phyloP scores from a whole-genome alignment of 441 rosid species.

The Euphorbia schlechtendalii region DNA sequence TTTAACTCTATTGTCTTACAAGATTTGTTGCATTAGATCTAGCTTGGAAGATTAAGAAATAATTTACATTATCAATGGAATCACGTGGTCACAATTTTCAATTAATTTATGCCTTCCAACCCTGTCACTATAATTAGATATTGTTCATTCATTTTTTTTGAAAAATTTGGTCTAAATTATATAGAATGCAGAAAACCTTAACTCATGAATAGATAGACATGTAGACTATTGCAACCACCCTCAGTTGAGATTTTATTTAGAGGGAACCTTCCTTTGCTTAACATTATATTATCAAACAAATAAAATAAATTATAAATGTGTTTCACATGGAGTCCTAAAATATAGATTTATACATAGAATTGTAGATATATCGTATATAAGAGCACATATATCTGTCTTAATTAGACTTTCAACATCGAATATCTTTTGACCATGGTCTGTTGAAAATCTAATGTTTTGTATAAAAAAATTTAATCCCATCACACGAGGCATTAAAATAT shows the following conservation, averaged over 20 bases:
- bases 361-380: background rate
- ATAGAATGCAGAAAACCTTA: background rate
- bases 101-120: background rate
- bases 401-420: conserved; percentile 1
- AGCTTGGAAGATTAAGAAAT: background rate
- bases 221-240: background rate
- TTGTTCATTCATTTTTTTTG: background rate
- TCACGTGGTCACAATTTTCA: conserved; percentile 2
- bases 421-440: background rate
- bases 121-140: background rate
- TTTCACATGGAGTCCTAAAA: background rate
- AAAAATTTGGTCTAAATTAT: background rate
- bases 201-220: background rate
- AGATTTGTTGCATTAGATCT: too few species aligned
- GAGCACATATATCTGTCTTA: background rate
- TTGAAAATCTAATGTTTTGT: background rate
- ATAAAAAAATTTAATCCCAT: background rate
- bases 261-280: background rate
- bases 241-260: background rate
- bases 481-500: background rate
- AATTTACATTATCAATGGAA: background rate
- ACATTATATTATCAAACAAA: background rate
- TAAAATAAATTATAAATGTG: background rate
- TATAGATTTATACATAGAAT: background rate
- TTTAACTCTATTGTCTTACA: too few species aligned